Evolutionary conservation across 805 yeast genomes (phyloP).

Genomic region (Metschnikowia lunata): DNA sequence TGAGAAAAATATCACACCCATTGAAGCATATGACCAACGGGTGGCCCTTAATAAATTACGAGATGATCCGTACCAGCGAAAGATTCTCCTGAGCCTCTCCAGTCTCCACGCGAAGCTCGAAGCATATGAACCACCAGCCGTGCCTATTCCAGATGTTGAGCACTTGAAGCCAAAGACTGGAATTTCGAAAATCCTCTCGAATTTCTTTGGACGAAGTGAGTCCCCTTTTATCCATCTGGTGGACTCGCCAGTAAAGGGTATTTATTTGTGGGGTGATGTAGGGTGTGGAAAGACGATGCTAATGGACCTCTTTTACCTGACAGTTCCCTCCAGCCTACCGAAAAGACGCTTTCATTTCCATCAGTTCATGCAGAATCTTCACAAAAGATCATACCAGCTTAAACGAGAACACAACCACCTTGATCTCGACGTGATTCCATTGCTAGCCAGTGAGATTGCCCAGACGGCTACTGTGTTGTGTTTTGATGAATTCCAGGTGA

Average conservation of each 20-base stretch:
- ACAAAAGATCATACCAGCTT: conserved; percentile 78
- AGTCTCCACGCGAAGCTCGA: conserved; percentile 51
- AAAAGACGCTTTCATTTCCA: conserved; percentile 89
- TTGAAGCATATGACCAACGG: conserved; percentile 47
- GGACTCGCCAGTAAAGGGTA: conserved; percentile 52
- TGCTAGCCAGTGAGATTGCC: conserved; percentile 79
- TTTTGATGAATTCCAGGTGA: conserved; percentile 96
- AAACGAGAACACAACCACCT: conserved; percentile 48
- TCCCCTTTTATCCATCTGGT: not conserved
- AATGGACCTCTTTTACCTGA: conserved; percentile 89
- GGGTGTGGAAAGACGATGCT: conserved; percentile 99
- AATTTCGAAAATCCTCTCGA: conserved; percentile 31
- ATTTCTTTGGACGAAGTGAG: conserved; percentile 3
- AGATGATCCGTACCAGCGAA: conserved; percentile 79
- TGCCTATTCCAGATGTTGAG: conserved; percentile 48
- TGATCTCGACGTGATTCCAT: conserved; percentile 79
- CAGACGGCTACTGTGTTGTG: conserved; percentile 73
- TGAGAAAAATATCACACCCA: conserved; percentile 30
- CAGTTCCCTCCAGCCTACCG: conserved; percentile 73
- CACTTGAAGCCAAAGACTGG: conserved; percentile 50
- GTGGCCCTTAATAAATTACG: conserved; percentile 49
- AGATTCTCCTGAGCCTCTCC: conserved; percentile 60
- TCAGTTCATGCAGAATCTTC: conserved; percentile 93
- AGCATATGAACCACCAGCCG: conserved; percentile 59
- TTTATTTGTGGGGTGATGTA: conserved; percentile 93